Percentiles rank a stretch among this genome's conserved stretches.
phyloP scores from a whole-genome alignment of 2,329 filamentous ascomycete genomes.

The Penicillium sp. region DNA sequence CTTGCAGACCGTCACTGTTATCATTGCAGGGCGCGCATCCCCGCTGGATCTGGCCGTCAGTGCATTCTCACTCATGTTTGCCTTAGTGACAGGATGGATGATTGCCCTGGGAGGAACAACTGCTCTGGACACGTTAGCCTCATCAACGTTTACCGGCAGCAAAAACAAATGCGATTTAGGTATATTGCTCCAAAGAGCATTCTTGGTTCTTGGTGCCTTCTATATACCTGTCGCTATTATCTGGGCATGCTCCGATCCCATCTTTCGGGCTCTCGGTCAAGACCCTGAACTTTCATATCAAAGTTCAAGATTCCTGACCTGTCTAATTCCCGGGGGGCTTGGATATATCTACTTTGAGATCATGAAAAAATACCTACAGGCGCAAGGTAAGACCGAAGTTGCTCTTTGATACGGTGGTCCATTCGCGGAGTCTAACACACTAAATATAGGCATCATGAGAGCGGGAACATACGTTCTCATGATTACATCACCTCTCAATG shows the following conservation, averaged over 20 bases:
- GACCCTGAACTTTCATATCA: slow-evolving; percentile 74
- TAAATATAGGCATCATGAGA: slow-evolving; percentile 57
- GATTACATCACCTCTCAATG: slow-evolving; percentile 62
- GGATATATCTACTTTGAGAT: slow-evolving; percentile 87
- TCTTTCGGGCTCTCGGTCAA: slow-evolving; percentile 76
- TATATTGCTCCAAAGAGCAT: slow-evolving; percentile 72
- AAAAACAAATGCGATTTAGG: slow-evolving; percentile 77
- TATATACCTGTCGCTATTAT: slow-evolving; percentile 72
- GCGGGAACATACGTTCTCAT: slow-evolving; percentile 64
- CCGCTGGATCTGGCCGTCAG: slow-evolving; percentile 78
- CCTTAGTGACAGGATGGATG: slow-evolving; percentile 84
- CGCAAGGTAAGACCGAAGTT: slow-evolving; percentile 48
- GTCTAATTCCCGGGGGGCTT: slow-evolving; percentile 75
- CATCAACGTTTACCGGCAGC: slow-evolving; percentile 78
- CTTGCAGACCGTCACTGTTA: slow-evolving; percentile 76
- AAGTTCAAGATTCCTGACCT: slow-evolving; percentile 70
- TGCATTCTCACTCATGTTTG: slow-evolving; percentile 92
- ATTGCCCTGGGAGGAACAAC: slow-evolving; percentile 84
- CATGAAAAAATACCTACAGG: slow-evolving; percentile 64
- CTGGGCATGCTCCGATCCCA: slow-evolving; percentile 72
- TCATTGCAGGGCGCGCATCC: slow-evolving; percentile 77
- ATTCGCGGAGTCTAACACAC: not conserved
- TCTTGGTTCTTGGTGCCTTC: slow-evolving; percentile 70
- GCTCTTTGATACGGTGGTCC: not conserved
- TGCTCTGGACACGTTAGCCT: slow-evolving; percentile 81